A percentile compares a stretch with the other conserved stretches of the same genome.
These are phyloP conservation scores for Rhodamnia rubescens DNA, from an alignment of 345 rosid species.

Conservation along the genomic window DNA sequence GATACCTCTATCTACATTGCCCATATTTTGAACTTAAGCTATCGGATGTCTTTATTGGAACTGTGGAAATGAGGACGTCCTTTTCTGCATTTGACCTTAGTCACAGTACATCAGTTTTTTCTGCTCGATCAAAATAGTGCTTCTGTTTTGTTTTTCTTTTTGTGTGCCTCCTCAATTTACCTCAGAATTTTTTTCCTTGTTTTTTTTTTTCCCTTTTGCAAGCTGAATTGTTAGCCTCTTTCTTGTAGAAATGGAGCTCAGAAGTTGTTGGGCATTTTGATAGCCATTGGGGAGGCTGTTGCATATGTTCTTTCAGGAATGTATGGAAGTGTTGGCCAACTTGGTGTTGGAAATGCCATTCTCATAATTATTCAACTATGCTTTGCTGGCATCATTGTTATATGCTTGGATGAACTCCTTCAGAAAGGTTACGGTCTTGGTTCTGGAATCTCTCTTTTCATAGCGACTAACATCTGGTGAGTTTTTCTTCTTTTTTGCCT, in stretches of 20 bases:
- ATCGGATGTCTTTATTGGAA: neutral
- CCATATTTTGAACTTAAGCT: neutral
- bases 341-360: constrained; percentile 78
- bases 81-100: neutral
- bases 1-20: neutral
- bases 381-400: constrained; percentile 76
- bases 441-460: constrained; percentile 85
- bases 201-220: neutral
- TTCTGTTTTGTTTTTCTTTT: neutral
- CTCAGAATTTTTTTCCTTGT: neutral
- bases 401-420: constrained; percentile 78
- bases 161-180: neutral
- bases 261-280: constrained; percentile 66
- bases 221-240: neutral
- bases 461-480: constrained; percentile 80
- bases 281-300: constrained; percentile 76
- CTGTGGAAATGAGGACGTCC: neutral
- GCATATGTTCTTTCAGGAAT: constrained; percentile 80
- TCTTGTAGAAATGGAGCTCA: constrained; percentile 66
- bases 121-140: neutral
- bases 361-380: constrained; percentile 71
- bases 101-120: neutral
- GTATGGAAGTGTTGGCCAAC: constrained; percentile 73
- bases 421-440: constrained; percentile 80
- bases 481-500: neutral